Conservation (phyloP, 2,329 filamentous ascomycete species). For the Aspergillus nomiae region DNA sequence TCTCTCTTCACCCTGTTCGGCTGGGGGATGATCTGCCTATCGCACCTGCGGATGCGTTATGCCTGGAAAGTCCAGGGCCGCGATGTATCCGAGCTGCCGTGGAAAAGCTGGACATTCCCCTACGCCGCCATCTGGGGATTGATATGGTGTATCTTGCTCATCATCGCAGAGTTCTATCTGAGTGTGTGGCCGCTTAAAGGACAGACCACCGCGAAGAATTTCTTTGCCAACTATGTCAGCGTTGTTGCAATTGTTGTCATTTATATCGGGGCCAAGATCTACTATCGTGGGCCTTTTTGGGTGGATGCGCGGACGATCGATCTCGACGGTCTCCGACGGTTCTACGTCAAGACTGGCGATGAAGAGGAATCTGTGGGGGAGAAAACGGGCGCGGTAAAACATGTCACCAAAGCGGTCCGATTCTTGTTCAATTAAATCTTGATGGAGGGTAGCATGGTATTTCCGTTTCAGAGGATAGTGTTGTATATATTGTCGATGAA, state of each 20-base stretch:
- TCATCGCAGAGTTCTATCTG: slow-evolving; percentile 53
- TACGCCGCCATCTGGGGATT: slow-evolving; percentile 49
- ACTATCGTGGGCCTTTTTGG: slow-evolving; percentile 42
- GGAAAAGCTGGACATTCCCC: slow-evolving; percentile 50
- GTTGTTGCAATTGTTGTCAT: slow-evolving; percentile 46
- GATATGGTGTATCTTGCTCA: slow-evolving; percentile 47
- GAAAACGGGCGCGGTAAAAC: slow-evolving; percentile 6
- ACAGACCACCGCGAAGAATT: slow-evolving; percentile 38
- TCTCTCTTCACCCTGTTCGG: slow-evolving; percentile 49
- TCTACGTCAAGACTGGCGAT: slow-evolving; percentile 15
- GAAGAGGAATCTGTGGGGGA: slow-evolving; percentile 17
- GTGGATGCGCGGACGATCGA: slow-evolving; percentile 36
- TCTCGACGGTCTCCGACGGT: slow-evolving; percentile 30
- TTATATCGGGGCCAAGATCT: slow-evolving; percentile 44
- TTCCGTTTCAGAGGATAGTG: not conserved
- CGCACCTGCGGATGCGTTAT: slow-evolving; percentile 46
- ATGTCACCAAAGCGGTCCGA: slow-evolving; percentile 9
- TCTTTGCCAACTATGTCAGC: slow-evolving; percentile 53
- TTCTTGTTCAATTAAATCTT: slow-evolving; percentile 8
- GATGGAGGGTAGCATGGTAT: not conserved
- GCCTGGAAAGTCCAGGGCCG: slow-evolving; percentile 47
- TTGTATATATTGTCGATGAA: not conserved
- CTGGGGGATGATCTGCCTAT: slow-evolving; percentile 49
- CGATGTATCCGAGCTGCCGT: slow-evolving; percentile 39
- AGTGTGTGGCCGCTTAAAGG: slow-evolving; percentile 47